phyloP scores from a whole-genome alignment of 768 basidiomycete genomes.

The Paxillus ammoniavirescens region DNA sequence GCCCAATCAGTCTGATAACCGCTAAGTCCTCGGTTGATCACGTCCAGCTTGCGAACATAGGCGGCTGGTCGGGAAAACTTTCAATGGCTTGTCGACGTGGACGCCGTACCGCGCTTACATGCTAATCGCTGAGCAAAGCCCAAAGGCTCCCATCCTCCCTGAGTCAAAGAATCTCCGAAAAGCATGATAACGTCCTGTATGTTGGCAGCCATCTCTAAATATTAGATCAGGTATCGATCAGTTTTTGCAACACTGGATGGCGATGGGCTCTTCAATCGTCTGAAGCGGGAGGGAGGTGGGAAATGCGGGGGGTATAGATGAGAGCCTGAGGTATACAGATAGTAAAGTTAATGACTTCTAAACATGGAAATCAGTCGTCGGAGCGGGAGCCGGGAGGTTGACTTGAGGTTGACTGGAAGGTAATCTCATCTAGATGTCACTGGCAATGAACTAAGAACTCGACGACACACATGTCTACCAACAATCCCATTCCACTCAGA shows the following conservation, averaged over 20 bases:
- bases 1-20: conserved; percentile 91
- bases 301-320: no score
- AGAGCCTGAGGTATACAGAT: no score
- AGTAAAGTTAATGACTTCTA: no score
- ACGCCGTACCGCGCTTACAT: conserved; percentile 13
- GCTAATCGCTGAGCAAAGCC: conserved; percentile 72
- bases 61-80: conserved; percentile 43
- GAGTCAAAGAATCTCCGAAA: conserved; percentile 82
- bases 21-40: conserved; percentile 79
- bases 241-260: not conserved
- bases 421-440: no score
- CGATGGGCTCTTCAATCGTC: not conserved
- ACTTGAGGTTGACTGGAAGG: no score
- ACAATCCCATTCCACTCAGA: conserved; percentile 51
- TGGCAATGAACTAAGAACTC: no score
- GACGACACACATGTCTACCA: conserved; percentile 7
- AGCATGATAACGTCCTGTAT: conserved; percentile 69
- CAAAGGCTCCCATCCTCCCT: conserved; percentile 52
- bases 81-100: not conserved
- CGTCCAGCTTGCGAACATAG: conserved; percentile 80
- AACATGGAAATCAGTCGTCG: no score
- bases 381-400: no score
- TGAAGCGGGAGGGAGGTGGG: not conserved
- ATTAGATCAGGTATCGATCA: not conserved
- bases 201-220: conserved; percentile 48